Percentiles rank a stretch among this genome's conserved stretches.
phyloP scores from a whole-genome alignment of 495 filamentous ascomycete genomes.

The Endocarpon pusillum region DNA sequence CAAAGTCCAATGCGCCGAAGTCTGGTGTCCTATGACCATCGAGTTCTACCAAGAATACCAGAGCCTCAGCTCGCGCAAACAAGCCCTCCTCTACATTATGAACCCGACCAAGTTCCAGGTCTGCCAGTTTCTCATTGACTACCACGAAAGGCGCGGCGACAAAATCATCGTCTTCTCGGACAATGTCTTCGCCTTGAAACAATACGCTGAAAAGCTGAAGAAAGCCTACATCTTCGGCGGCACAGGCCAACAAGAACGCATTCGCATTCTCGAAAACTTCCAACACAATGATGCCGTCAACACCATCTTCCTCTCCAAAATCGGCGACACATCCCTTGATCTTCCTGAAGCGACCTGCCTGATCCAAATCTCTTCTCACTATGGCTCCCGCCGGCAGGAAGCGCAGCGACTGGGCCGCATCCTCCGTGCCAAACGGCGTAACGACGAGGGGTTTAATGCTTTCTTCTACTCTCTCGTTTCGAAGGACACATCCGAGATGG shows the following conservation, averaged over 20 bases:
- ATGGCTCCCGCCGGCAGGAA: conserved; percentile 92
- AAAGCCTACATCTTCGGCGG: conserved; percentile 92
- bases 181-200: conserved; percentile 85
- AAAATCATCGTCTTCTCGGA: conserved; percentile 99
- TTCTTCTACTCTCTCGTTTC: conserved; percentile 98
- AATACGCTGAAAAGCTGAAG: conserved; percentile 66
- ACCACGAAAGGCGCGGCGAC: conserved; percentile 89
- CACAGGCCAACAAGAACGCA: conserved; percentile 71
- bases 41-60: conserved; percentile 97
- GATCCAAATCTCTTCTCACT: conserved; percentile 97
- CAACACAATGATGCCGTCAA: conserved; percentile 86
- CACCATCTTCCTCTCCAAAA: conserved; percentile 95
- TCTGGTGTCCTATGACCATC: conserved; percentile 98
- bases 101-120: conserved; percentile 95
- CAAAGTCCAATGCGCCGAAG: conserved; percentile 92
- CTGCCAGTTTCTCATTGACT: conserved; percentile 92
- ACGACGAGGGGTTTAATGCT: conserved; percentile 98
- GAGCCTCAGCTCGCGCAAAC: conserved; percentile 47
- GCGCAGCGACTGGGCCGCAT: conserved; percentile 91
- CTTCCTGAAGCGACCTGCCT: conserved; percentile 92
- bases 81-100: conserved; percentile 79
- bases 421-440: conserved; percentile 84
- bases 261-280: conserved; percentile 87
- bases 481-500: conserved; percentile 97
- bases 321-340: conserved; percentile 94